These are phyloP conservation scores for Ceratocystis lukuohia DNA, from an alignment of 2,329 filamentous ascomycete genomes.

Conservation along the genomic window DNA sequence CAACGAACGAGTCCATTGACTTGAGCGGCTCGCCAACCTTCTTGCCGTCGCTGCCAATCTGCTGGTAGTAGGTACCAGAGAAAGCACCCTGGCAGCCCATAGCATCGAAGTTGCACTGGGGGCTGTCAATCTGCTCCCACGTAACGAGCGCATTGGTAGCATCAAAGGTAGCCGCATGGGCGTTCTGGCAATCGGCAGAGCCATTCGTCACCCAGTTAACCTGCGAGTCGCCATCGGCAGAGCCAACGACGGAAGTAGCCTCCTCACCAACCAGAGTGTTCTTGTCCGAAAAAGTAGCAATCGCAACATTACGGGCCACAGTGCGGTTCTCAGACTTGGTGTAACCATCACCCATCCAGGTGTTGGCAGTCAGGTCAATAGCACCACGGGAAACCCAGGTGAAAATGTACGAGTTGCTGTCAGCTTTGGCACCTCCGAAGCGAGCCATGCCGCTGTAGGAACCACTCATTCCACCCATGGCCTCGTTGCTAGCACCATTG, in stretches of 20 bases:
- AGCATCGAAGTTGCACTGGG: conserved; percentile 41
- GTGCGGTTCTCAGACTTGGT: conserved; percentile 40
- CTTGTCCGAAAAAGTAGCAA: conserved; percentile 44
- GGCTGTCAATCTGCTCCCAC: conserved; percentile 47
- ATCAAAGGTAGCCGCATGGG: conserved; percentile 44
- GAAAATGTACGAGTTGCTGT: conserved; percentile 40
- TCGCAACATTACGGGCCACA: conserved; percentile 45
- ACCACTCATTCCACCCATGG: conserved; percentile 50
- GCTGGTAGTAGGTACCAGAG: conserved; percentile 46
- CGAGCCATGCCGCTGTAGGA: conserved; percentile 45
- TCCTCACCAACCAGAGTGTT: conserved; percentile 39
- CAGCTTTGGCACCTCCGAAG: conserved; percentile 31
- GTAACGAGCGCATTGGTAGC: conserved; percentile 39
- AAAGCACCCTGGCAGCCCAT: conserved; percentile 48
- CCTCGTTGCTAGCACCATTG: conserved; percentile 44
- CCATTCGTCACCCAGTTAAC: conserved; percentile 44
- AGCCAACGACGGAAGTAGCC: conserved; percentile 41
- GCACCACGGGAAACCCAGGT: conserved; percentile 50
- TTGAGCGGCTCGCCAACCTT: conserved; percentile 39
- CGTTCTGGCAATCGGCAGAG: conserved; percentile 42
- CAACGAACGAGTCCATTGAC: conserved; percentile 42
- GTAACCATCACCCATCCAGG: conserved; percentile 45
- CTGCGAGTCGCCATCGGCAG: conserved; percentile 41
- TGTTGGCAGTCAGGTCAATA: conserved; percentile 38
- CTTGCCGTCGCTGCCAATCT: conserved; percentile 37